Percentiles rank a stretch among this genome's conserved stretches.
Evolutionary conservation across 108 stramenopile species (phyloP).

Genomic region (Poteriospumella lacustris): DNA sequence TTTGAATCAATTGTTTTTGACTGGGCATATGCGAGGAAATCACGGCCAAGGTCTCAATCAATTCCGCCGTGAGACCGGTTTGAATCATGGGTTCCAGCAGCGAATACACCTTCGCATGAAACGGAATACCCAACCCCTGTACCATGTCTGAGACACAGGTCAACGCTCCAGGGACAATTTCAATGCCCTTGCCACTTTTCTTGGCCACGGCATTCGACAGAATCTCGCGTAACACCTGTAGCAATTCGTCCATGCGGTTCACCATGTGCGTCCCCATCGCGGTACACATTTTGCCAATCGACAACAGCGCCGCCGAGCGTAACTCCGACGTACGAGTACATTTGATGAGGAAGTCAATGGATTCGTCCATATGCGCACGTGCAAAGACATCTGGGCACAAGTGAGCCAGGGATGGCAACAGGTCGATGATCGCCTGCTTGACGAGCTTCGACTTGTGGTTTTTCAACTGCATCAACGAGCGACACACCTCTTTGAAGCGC

Average conservation of each 20-base stretch:
- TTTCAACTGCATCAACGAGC: constrained; percentile 66
- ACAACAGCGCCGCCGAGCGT: neutral
- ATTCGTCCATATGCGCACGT: constrained; percentile 65
- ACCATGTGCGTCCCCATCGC: constrained; percentile 16
- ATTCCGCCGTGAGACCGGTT: constrained; percentile 67
- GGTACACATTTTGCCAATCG: constrained; percentile 11
- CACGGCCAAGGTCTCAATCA: constrained; percentile 77
- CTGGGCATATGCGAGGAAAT: constrained; percentile 67
- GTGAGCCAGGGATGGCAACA: constrained; percentile 79
- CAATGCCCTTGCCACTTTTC: constrained; percentile 10
- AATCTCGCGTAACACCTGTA: constrained; percentile 61
- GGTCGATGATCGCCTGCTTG: constrained; percentile 68
- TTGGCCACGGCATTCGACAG: no score
- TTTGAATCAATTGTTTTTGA: constrained; percentile 55
- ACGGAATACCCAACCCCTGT: constrained; percentile 68
- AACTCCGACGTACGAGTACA: neutral
- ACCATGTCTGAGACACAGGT: constrained; percentile 82
- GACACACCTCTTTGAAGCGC: constrained; percentile 79
- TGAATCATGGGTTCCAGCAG: constrained; percentile 83
- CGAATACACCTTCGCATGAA: constrained; percentile 48
- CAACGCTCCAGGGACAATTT: constrained; percentile 56
- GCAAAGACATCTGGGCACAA: constrained; percentile 72
- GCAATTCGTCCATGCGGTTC: constrained; percentile 64
- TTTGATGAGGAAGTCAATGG: constrained; percentile 16
- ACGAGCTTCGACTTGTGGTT: constrained; percentile 65